Evolutionary conservation across 495 filamentous ascomycete genomes (phyloP).

Genomic region (Choiromyces venosus): DNA sequence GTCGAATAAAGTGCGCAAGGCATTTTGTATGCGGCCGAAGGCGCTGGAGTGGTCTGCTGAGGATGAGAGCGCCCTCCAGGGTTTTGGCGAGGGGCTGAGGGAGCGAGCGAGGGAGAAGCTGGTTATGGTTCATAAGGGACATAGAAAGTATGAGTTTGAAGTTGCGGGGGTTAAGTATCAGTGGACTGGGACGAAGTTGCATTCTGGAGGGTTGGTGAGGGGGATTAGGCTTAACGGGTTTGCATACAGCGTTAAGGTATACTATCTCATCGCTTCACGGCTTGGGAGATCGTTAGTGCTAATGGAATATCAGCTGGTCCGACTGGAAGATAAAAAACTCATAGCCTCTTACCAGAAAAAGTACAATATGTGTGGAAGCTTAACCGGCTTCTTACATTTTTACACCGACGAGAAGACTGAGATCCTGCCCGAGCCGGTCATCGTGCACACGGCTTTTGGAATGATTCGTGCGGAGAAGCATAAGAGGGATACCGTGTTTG

Average conservation of each 20-base stretch:
- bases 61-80: constrained; percentile 16
- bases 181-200: constrained; percentile 32
- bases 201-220: constrained; percentile 23
- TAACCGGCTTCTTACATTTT: constrained; percentile 19
- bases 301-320: constrained; percentile 20
- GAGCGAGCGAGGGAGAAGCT: constrained; percentile 3
- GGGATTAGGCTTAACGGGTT: constrained; percentile 15
- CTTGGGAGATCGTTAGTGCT: neutral
- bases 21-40: constrained; percentile 17
- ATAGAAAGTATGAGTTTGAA: constrained; percentile 27
- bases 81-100: constrained; percentile 4
- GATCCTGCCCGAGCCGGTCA: constrained; percentile 12
- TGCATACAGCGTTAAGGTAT: constrained; percentile 25
- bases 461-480: constrained; percentile 23
- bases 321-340: constrained; percentile 28
- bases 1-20: constrained; percentile 10
- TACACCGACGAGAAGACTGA: constrained; percentile 19
- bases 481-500: constrained; percentile 16
- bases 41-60: constrained; percentile 24
- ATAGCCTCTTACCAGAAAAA: constrained; percentile 29
- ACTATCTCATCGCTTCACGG: neutral
- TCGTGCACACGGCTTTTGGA: constrained; percentile 30
- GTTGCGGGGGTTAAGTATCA: constrained; percentile 25
- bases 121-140: constrained; percentile 21
- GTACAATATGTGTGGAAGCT: constrained; percentile 3